phyloP scores from a whole-genome alignment of 805 yeast genomes.

The Vanderwaltozyma yarrowii region DNA sequence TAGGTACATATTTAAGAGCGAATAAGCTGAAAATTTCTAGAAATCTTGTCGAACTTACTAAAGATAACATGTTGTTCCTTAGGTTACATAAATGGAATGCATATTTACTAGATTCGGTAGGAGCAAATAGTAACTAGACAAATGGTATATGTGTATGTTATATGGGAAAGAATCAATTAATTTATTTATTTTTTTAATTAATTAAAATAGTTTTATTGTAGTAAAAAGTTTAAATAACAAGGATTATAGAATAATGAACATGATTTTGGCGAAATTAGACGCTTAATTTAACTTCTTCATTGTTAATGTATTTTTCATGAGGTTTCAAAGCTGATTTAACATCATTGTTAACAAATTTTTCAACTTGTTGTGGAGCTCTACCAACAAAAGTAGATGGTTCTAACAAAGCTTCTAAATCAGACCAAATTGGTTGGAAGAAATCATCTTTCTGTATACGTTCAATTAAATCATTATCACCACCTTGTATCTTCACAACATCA shows the following conservation, averaged over 20 bases:
- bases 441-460: constrained; percentile 69
- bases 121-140: background rate
- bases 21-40: constrained; percentile 44
- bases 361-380: constrained; percentile 97
- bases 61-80: constrained; percentile 43
- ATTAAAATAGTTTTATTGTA: background rate
- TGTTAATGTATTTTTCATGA: constrained; percentile 46
- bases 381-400: constrained; percentile 95
- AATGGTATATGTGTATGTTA: background rate
- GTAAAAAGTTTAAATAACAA: too few relatives aligned
- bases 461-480: constrained; percentile 95
- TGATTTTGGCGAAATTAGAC: too few relatives aligned
- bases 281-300: constrained; percentile 64
- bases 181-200: background rate
- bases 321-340: constrained; percentile 76
- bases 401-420: constrained; percentile 65
- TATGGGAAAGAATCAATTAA: too few relatives aligned
- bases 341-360: constrained; percentile 76
- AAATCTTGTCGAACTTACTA: constrained; percentile 45
- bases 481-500: constrained; percentile 93
- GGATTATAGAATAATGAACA: too few relatives aligned
- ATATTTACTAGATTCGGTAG: constrained; percentile 14
- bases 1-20: constrained; percentile 42
- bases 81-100: constrained; percentile 54
- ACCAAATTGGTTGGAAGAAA: constrained; percentile 85